Conservation (phyloP, 768 basidiomycete genomes). For the Suillus hirtellus region DNA sequence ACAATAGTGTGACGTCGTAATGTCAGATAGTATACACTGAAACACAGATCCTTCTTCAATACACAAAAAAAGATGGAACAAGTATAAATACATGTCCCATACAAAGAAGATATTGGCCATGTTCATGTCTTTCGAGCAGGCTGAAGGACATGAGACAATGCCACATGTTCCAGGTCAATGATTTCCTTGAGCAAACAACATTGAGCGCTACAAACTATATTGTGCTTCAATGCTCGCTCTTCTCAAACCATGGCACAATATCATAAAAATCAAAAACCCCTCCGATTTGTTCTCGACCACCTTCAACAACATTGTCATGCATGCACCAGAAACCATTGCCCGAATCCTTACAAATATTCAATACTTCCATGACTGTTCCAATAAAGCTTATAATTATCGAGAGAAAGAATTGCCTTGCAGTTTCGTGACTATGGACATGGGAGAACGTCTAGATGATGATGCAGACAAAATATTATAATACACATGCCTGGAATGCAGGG, state of each 20-base stretch:
- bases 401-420: neutral
- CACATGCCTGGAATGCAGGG: neutral
- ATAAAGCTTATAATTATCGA: neutral
- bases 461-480: neutral
- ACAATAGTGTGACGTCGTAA: too few relatives aligned
- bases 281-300: too few relatives aligned
- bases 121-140: slow-evolving; percentile 24
- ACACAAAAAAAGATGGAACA: too few relatives aligned
- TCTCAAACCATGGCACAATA: slow-evolving; percentile 35
- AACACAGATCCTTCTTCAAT: neutral
- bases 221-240: slow-evolving; percentile 36
- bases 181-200: slow-evolving; percentile 32
- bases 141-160: slow-evolving; percentile 32
- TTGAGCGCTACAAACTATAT: slow-evolving; percentile 26
- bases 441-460: neutral
- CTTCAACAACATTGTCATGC: too few relatives aligned
- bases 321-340: too few relatives aligned
- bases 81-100: neutral
- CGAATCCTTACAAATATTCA: too few relatives aligned
- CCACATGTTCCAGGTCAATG: slow-evolving; percentile 19
- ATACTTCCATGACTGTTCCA: too few relatives aligned
- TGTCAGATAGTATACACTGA: neutral
- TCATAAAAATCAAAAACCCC: neutral
- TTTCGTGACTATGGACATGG: neutral
- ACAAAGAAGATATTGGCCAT: neutral